A percentile compares a stretch with the other conserved stretches of the same genome.
Evolutionary conservation across 192 early-diverging fungal genomes (phyloP).

Genomic region (Chytriomyces sp.): DNA sequence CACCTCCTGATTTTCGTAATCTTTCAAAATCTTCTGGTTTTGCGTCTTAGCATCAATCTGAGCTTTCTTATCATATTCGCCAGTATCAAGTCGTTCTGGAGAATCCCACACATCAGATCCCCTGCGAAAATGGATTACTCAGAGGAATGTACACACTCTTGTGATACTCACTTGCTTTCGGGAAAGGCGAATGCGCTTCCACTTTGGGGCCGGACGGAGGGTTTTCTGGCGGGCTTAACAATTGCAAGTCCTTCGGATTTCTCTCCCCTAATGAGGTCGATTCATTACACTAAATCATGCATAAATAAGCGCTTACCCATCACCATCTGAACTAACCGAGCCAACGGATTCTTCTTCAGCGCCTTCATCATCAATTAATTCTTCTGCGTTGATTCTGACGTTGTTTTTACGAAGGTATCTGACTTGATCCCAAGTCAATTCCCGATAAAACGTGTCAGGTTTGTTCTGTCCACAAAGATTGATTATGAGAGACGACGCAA

Average conservation of each 20-base stretch:
- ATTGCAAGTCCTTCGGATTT: no score
- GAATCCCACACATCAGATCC: no score
- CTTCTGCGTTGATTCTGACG: constrained; percentile 42
- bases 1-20: constrained; percentile 34
- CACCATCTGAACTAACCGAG: constrained; percentile 41
- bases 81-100: constrained; percentile 2
- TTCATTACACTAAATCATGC: no score
- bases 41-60: constrained; percentile 17
- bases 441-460: constrained; percentile 63
- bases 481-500: background rate
- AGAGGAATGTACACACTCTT: no score
- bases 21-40: constrained; percentile 29
- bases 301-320: constrained; percentile 14
- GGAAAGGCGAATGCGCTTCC: no score
- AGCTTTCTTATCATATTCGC: background rate
- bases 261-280: no score
- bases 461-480: constrained; percentile 33
- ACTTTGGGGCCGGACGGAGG: no score
- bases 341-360: constrained; percentile 38
- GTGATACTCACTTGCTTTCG: no score
- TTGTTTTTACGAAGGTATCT: constrained; percentile 59
- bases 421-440: constrained; percentile 62
- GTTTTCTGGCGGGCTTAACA: no score
- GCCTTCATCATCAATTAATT: background rate
- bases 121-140: no score